These are phyloP conservation scores for Cercophora scortea DNA, from an alignment of 495 filamentous ascomycete species.

Conservation along the genomic window DNA sequence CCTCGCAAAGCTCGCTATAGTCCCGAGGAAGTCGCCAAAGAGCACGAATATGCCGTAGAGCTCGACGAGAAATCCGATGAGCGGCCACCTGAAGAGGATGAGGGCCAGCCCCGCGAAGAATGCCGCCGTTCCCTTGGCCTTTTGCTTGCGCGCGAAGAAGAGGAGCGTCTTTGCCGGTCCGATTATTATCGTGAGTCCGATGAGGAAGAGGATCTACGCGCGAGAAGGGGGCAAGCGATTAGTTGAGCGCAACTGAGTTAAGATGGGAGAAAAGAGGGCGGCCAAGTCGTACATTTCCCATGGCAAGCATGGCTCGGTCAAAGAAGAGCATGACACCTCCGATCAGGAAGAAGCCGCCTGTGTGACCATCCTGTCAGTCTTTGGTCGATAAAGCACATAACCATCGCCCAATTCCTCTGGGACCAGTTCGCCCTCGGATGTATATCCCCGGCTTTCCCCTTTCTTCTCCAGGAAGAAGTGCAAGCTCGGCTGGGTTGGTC, in stretches of 20 bases:
- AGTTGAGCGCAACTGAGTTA: conserved; percentile 17
- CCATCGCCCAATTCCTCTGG: too few relatives aligned
- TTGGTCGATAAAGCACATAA: too few relatives aligned
- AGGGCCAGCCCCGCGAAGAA: conserved; percentile 79
- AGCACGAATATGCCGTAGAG: conserved; percentile 86
- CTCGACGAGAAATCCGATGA: conserved; percentile 85
- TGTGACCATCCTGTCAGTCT: too few relatives aligned
- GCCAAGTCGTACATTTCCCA: conserved; percentile 48
- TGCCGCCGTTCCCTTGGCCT: conserved; percentile 82
- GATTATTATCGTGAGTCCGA: conserved; percentile 91
- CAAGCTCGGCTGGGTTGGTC: neutral
- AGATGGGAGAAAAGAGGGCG: conserved; percentile 56
- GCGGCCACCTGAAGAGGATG: conserved; percentile 80
- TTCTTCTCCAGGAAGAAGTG: neutral
- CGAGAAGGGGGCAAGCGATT: conserved; percentile 44
- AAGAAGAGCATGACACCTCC: conserved; percentile 95
- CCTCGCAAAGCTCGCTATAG: conserved; percentile 76
- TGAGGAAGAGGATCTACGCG: conserved; percentile 82
- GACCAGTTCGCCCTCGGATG: too few relatives aligned
- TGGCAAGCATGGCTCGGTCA: conserved; percentile 76
- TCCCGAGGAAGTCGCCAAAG: conserved; percentile 94
- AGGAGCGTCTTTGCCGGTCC: conserved; percentile 80
- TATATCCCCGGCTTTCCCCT: too few relatives aligned
- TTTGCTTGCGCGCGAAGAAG: conserved; percentile 92
- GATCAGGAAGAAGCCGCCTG: conserved; percentile 87